Evolutionary conservation across 2,329 filamentous ascomycete genomes (phyloP), one percentile per base, ranked within the genome.

Genomic region (Fusarium beomiforme): DNA sequence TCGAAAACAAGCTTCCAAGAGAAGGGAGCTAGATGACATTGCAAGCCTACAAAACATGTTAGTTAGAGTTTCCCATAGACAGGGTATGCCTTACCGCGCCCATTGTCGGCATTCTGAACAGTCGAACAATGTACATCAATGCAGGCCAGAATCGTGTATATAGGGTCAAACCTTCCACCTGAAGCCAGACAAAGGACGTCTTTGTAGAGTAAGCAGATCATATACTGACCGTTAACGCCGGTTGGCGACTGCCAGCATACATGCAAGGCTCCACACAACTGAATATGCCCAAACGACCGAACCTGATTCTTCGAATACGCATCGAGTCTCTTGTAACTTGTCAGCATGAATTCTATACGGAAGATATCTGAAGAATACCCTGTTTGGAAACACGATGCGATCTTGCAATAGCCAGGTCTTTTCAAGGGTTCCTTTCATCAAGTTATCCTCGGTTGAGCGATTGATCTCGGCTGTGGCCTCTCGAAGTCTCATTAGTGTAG

Each of bases 1-100:
- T 96, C 91, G 76, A 98, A 98, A 5, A 93, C 86, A 14, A 98
- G 77, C 79, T 98, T 99, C 95, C 95, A 98, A 2, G 94, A 96
- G 79, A 93, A 93, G 1, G 93, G 90, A 2, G 93, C 93, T 6
- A 92, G 93, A 70, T 96, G 91, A 76, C 94, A 98, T 84, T 95
- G 94, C 11, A 98, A 79, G 1, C 94, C 94, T 97, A 67, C 47
- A 23, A 59, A 12, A 56, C 42, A 78, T 74, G 31, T 58, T 31
- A 56, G 54, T 31, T 46, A 33, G 16, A 11, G 6, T 19, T 16
- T 24, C 11, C 37, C 31, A 9, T 42, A 23, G 17, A 33, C n/a
- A 14, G 9, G 29, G 11, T 21, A 47, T 57, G 41, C 49, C 83
- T 78, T 79, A 89, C 93, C 93, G 85, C 89, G 87, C 23, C 91